Evolutionary conservation across 176 grass and related monocot genomes (phyloP), one percentile per base, ranked within the genome.

Genomic region (Areca catechu): DNA sequence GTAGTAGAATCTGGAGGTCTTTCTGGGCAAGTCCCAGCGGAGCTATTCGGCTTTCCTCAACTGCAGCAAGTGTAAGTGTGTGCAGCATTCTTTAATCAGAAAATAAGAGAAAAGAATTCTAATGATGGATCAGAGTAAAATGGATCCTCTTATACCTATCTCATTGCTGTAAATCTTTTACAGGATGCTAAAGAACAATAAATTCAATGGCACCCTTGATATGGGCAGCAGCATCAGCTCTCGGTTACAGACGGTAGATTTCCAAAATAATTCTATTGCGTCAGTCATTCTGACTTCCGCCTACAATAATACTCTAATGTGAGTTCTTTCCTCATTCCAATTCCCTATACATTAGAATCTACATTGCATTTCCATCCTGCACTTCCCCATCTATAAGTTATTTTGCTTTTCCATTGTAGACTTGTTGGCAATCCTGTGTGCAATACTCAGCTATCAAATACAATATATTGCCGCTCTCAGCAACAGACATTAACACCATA

Each of bases 41-140:
- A 4, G 60, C 60, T 98, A 18, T 98, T 98, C 72, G 83, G 93
- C 58, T 75, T 57, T 63, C 54, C 78, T 22, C 78, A 84, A 66
- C 24, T 98, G 71, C 79, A 92, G 53, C 69, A 89, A 98, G 87
- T 98, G 93, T 98, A 92, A 92, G 83, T 65, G 53, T 65, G 37
- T 63, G 22, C 5, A 6, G 30, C 10, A 3, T 14, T 14, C 34
- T 43, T 43, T 43, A 29, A 43, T 43, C 0, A 10, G 34, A 43
- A 12, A 6, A 29, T 29, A 6, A 29, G 27, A 29, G 34, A 12
- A 34, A 34, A 34, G 10, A 9, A 34, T 43, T 14, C 34, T 2
- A 43, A 2, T 14, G 34, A 43, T 43, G 34, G 2, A 43, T 10
- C 34, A 0, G 34, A 12, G 10, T 9, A 12, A 14, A 43, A 43